Conservation (phyloP, 164 flowering plant species). For the Dillenia turbinata region DNA sequence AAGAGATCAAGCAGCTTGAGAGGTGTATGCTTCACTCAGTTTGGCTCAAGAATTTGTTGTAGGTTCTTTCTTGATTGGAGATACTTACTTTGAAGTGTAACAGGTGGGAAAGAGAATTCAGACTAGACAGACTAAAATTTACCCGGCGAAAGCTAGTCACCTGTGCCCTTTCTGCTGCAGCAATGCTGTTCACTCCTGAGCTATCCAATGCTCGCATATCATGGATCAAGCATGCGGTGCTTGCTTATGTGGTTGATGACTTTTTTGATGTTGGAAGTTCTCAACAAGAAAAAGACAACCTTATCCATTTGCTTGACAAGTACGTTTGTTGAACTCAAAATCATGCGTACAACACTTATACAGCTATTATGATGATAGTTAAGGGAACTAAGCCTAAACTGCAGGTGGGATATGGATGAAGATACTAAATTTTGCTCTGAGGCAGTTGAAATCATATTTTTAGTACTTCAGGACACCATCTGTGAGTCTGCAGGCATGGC, state of each 20-base stretch:
- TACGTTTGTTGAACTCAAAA: constrained; percentile 4
- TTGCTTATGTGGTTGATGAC: constrained; percentile 33
- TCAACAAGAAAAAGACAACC: constrained; percentile 26
- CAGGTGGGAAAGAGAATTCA: constrained; percentile 3
- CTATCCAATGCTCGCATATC: constrained; percentile 28
- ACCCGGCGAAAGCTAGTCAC: background rate
- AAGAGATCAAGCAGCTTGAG: constrained; percentile 22
- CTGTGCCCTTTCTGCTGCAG: constrained; percentile 21
- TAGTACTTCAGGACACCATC: constrained; percentile 1
- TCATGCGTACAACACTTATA: background rate
- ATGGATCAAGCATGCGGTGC: constrained; percentile 31
- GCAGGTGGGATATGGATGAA: constrained; percentile 28
- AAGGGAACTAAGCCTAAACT: background rate
- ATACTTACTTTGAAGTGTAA: no score
- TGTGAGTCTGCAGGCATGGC: constrained; percentile 2
- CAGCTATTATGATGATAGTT: background rate
- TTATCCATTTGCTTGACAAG: constrained; percentile 28
- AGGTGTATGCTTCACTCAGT: constrained; percentile 12
- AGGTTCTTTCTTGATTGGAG: no score
- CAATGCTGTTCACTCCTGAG: constrained; percentile 27
- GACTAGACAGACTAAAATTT: constrained; percentile 6
- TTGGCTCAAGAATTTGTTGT: no score
- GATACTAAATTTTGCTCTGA: constrained; percentile 21
- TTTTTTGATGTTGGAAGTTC: constrained; percentile 39
- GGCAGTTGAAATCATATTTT: constrained; percentile 32